Base-by-base conservation (phyloP, 139 green algal species). In the Chlorella sp. region DNA sequence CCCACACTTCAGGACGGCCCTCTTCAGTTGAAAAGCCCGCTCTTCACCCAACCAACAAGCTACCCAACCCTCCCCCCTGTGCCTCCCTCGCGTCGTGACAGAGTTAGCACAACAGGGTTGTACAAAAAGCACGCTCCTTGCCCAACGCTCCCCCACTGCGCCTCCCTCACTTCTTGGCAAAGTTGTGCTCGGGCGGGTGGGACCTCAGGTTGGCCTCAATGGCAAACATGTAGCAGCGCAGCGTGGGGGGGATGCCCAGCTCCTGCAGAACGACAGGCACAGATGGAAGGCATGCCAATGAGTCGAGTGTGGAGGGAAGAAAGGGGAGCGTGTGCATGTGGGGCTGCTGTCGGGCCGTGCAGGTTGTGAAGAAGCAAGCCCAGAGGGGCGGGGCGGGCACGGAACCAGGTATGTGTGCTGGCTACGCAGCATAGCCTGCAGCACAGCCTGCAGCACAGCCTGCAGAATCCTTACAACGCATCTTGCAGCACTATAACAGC, bases 221-320 rank as follows among this genome's bases (percentile, higher is more conserved):
- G 7, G 75, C 61, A 37, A 30, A 78, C 57, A 85, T 76, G 76
- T 85, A 85, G 86, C 86, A 80, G 42, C 48, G 60, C 75, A 90
- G 73, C 15, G 75, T 90, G 34, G 86, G 86, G 40, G 53, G 1
- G 24, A 90, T 3, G n/a, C 86, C 86, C 28, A 48, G 18, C 7
- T 85, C 78, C 85, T 89, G 85, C 26, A 16, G 48, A 48, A 3
- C 36, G 60, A 68, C 60, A n/a, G n/a, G n/a, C n/a, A n/a, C n/a
- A n/a, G n/a, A n/a, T n/a, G n/a, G n/a, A n/a, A n/a, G n/a, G n/a
- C n/a, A n/a, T n/a, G n/a, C n/a, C n/a, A n/a, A n/a, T n/a, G n/a
- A n/a, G n/a, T n/a, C n/a, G n/a, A n/a, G n/a, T n/a, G n/a, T n/a
- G n/a, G n/a, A n/a, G n/a, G n/a, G n/a, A n/a, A n/a, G n/a, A n/a